phyloP scores from a whole-genome alignment of 306 rosid species.

The Trichosanthes truncata region DNA sequence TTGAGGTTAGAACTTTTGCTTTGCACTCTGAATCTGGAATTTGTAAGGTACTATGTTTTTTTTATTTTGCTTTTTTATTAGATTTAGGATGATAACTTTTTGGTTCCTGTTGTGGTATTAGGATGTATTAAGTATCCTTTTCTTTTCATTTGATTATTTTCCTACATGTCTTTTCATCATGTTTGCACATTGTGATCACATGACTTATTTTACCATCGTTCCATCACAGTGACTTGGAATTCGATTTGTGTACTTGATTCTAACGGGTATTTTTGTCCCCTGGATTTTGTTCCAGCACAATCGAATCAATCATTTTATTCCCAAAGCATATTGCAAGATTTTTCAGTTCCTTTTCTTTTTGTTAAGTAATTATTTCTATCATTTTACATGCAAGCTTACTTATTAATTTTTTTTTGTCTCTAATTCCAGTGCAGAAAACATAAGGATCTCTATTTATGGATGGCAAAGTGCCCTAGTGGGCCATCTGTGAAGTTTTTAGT shows the following conservation, averaged over 20 bases:
- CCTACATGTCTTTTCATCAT: neutral
- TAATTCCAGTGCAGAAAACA: constrained; percentile 83
- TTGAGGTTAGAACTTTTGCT: constrained; percentile 43
- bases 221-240: neutral
- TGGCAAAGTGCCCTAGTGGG: constrained; percentile 76
- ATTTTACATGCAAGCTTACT: neutral
- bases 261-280: neutral
- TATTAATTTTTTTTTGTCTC: neutral
- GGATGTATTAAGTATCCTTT: neutral
- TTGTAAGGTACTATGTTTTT: neutral
- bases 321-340: neutral
- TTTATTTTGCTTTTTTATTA: neutral
- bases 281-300: neutral
- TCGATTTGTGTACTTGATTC: neutral
- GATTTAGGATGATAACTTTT: neutral
- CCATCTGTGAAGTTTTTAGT: constrained; percentile 89
- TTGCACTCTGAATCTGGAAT: neutral
- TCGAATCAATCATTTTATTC: neutral
- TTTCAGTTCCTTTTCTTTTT: neutral
- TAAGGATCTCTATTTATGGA: constrained; percentile 88
- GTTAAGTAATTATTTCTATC: neutral
- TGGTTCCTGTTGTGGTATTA: neutral
- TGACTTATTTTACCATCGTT: neutral
- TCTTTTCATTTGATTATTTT: neutral
- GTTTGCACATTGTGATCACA: neutral